Base-by-base conservation (phyloP, 225 moss, liverwort and hornwort genomes). In the Pleurozium schreberi region DNA sequence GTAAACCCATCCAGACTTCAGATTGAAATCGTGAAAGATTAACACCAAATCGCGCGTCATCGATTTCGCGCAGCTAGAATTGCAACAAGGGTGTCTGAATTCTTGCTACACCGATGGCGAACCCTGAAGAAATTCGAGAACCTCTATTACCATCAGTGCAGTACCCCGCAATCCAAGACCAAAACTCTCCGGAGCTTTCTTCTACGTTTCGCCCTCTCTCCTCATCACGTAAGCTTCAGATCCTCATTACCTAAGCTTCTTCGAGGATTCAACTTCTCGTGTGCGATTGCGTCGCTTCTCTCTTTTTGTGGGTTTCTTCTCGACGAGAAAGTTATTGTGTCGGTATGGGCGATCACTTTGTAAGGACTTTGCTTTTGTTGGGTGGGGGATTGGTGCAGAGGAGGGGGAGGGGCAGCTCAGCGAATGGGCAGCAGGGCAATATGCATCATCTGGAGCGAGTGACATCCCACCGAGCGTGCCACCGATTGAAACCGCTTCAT, bases 341-440 rank as follows among this genome's bases (percentile, higher is more conserved):
- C 40, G 53, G 84, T 58, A 7, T 43, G 50, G 62, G 18, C 19
- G 62, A 86, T 86, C 38, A 50, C 60, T 61, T 43, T 76, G 66
- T 84, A 60, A 65, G 38, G 17, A 30, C 60, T 81, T 80, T 60
- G 8, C 13, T 45, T 58, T 71, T 28, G 45, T 61, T 82, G 75
- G 61, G 16, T 53, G 38, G n/a, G 81, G 66, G 10, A 50, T 64
- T 73, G 55, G 17, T 85, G 87, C 90, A 94, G 93, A 94, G 85
- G 92, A 95, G 49, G 92, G 90, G 61, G 92, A 92, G 85, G 93
- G 93, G 53, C 89, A 94, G 58, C 70, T 94, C 57, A 91, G 92
- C 30, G 92, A 95, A 89, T 95, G 95, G 95, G 93, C 93, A 19
- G 90, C 93, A 82, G 92, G 92, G 84, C 93, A 93, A 25, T 95